Base-by-base conservation (phyloP, 305 asterid species). In the Plantago coronopus region DNA sequence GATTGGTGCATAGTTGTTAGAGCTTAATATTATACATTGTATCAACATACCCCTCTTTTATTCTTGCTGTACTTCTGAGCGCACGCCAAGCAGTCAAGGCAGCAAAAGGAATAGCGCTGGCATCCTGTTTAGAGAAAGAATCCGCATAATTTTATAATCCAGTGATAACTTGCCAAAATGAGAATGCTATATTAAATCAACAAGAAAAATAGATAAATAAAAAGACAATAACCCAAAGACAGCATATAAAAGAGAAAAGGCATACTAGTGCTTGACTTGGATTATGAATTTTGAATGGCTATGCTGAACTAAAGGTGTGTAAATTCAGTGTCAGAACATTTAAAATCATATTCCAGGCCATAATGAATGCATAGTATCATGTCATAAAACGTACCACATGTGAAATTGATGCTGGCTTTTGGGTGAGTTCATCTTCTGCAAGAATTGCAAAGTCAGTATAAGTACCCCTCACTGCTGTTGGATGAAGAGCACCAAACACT, bases 41-140 rank as follows among this genome's bases (percentile, higher is more conserved):
- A 51, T 48, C 37, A 55, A 61, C 81, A 25, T 93, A 93, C 99
- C 96, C 95, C 63, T 65, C 63, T 54, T 73, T 76, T 62, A 87
- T 85, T 66, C 85, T 78, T 63, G 97, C 97, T 54, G 89, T 89
- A 77, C 90, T 69, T 76, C 77, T 79, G 58, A 93, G 69, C n/a
- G 99, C 97, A 64, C 96, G 95, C 97, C 99, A 93, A 70, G 99
- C 99, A 72, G 99, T 93, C 81, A 93, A 72, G 54, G 99, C 85
- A 78, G 97, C 94, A 74, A 93, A 93, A 50, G 97, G 99, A 61
- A 93, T 83, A 56, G 91, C 97, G 69, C 99, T 93, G 27, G 99
- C 97, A 65, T 93, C 97, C 99, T 89, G 83, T 62, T 18, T 38
- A 68, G 66, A 49, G 37, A 31, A 75, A 67, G 65, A 9, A 17